A percentile compares a stretch with the other conserved stretches of the same genome.
phyloP scores from a whole-genome alignment of 192 early-diverging fungal genomes.

The Backusella australiensis region DNA sequence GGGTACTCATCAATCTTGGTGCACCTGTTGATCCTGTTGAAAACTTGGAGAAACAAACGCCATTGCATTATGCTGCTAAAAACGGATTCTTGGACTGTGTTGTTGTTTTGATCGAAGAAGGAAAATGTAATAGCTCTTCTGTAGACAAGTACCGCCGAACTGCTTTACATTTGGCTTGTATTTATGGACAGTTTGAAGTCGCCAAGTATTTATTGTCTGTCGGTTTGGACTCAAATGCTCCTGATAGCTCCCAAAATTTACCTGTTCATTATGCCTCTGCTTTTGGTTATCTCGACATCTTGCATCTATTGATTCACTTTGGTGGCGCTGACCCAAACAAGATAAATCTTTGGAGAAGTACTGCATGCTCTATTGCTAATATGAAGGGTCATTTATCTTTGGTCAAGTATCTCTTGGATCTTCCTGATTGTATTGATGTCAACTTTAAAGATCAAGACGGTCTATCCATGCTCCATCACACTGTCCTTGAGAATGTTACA shows the following conservation, averaged over 20 bases:
- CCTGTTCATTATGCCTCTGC: constrained; percentile 52
- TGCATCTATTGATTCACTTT: constrained; percentile 40
- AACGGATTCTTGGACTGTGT: constrained; percentile 30
- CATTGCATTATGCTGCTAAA: constrained; percentile 31
- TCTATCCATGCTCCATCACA: constrained; percentile 43
- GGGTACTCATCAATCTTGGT: constrained; percentile 34
- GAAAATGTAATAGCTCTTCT: constrained; percentile 17
- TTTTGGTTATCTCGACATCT: constrained; percentile 40
- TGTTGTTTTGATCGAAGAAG: constrained; percentile 30
- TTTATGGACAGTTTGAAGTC: constrained; percentile 46
- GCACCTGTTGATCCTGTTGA: constrained; percentile 38
- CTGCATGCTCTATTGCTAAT: constrained; percentile 50
- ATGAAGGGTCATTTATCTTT: constrained; percentile 51
- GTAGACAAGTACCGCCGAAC: constrained; percentile 31
- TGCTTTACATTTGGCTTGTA: constrained; percentile 31
- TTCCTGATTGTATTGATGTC: constrained; percentile 32
- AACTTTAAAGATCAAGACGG: constrained; percentile 51
- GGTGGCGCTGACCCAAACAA: constrained; percentile 38
- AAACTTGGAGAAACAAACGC: constrained; percentile 27
- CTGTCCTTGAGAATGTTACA: constrained; percentile 5
- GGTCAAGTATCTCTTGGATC: constrained; percentile 38
- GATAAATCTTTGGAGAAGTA: constrained; percentile 48
- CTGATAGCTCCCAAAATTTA: constrained; percentile 45
- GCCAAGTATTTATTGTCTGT: constrained; percentile 36
- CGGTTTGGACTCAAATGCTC: constrained; percentile 42